Evolutionary conservation across 805 yeast species (phyloP), one percentile per base, ranked within the genome.

Genomic region (Nakazawaea peltata): DNA sequence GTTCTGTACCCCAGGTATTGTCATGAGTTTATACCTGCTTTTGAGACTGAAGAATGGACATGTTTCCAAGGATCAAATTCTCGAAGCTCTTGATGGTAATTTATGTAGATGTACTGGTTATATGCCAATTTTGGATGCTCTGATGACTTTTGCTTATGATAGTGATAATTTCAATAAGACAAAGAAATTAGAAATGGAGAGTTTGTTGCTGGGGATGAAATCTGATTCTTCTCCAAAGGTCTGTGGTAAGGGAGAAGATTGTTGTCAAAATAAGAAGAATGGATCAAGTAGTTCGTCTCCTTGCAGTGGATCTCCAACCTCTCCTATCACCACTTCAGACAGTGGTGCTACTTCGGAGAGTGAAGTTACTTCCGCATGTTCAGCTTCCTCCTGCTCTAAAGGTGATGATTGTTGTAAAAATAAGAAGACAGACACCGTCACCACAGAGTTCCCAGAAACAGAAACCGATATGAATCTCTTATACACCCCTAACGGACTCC

Each of bases 1-100:
- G 3, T 67, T 65, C 43, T 67, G 73, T 42, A 67, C 73, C 5
- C 73, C 72, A 1, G 73, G 73, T 5, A 67, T 67, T 33, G 69
- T 67, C 8, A 67, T 67, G 73, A 61, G 67, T 26, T 43, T 67
- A 33, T 67, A 67, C 34, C 57, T 69, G 1, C 45, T 67, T 33
- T 44, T 67, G 18, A 50, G 72, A 23, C 53, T 62, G 23, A 53
- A 61, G 19, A 52, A 59, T 8, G 65, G 66, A 19, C 41, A 36
- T 25, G 57, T 56, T 5, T 49, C 63, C 2, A 54, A 58, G 32
- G 61, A 62, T 32, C 60, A 63, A 32, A 53, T 67, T 5, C 47
- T 55, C 24, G 72, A 67, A 38, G 64, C 71, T 2, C 54, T 67
- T 28, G 73, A 67, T 41, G 71, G 72, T 5, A 67, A 67, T 34